Percentiles rank a stretch among this genome's conserved stretches.
phyloP scores from a whole-genome alignment of 805 yeast genomes.

The Candida arabinofermentans region DNA sequence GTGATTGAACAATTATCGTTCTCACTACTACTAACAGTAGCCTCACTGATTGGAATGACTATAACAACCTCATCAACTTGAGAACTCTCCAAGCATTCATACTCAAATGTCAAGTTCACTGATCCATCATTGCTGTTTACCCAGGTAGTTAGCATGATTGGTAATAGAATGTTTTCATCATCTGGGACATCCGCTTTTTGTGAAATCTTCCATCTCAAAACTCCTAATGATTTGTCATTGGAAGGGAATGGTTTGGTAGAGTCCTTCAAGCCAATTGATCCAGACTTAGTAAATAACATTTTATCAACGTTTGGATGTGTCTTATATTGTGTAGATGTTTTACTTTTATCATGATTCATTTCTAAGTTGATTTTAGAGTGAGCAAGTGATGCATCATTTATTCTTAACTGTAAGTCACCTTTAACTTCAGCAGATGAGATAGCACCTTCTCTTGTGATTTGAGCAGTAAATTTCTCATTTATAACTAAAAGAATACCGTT shows the following conservation, averaged over 20 bases:
- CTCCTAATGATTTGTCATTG: constrained; percentile 86
- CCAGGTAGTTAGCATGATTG: constrained; percentile 83
- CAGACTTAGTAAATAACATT: constrained; percentile 51
- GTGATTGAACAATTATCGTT: constrained; percentile 52
- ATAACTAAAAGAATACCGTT: constrained; percentile 77
- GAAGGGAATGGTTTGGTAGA: constrained; percentile 79
- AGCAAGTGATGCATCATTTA: constrained; percentile 71
- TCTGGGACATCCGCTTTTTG: constrained; percentile 46
- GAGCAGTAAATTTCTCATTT: constrained; percentile 74
- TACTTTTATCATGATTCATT: constrained; percentile 43
- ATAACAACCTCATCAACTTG: constrained; percentile 52
- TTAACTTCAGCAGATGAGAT: constrained; percentile 68
- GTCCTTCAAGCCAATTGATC: constrained; percentile 72
- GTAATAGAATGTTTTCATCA: constrained; percentile 55
- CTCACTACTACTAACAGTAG: constrained; percentile 50
- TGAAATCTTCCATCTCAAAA: constrained; percentile 84
- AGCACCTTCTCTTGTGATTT: constrained; percentile 80
- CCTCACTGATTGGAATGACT: constrained; percentile 61
- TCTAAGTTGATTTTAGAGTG: constrained; percentile 58
- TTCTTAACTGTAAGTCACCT: constrained; percentile 87
- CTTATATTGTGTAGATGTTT: constrained; percentile 62
- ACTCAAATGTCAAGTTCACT: constrained; percentile 81
- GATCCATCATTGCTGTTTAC: constrained; percentile 56
- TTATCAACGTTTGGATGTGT: constrained; percentile 97
- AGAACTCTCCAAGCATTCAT: constrained; percentile 58